Percentiles rank a stretch among this genome's conserved stretches.
phyloP scores from a whole-genome alignment of 2,329 filamentous ascomycete genomes.

The Trematosphaeria pertusa region DNA sequence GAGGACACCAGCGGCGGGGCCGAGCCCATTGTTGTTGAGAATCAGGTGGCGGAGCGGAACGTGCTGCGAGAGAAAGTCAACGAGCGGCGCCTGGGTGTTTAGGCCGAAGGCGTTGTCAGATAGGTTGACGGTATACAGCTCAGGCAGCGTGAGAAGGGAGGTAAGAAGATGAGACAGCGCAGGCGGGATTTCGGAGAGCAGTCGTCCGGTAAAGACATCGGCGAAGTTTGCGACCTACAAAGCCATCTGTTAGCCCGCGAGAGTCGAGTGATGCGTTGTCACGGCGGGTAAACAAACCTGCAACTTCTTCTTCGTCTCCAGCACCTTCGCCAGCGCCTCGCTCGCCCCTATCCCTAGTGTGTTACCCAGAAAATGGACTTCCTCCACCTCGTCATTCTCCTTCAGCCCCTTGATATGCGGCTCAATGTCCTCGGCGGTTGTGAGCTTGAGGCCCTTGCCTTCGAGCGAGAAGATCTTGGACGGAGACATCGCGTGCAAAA shows the following conservation, averaged over 20 bases:
- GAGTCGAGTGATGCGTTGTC: neutral
- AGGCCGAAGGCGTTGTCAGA: conserved; percentile 98
- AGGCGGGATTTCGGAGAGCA: conserved; percentile 91
- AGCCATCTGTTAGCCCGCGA: conserved; percentile 37
- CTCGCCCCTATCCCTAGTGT: conserved; percentile 90
- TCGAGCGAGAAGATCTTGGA: conserved; percentile 85
- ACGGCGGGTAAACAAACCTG: conserved; percentile 58
- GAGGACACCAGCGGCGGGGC: conserved; percentile 86
- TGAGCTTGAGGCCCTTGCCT: conserved; percentile 90
- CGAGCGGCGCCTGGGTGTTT: conserved; percentile 90
- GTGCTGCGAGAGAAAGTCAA: conserved; percentile 88
- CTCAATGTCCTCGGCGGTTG: conserved; percentile 85
- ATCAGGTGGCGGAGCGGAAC: conserved; percentile 91
- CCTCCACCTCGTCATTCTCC: conserved; percentile 76
- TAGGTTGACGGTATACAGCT: conserved; percentile 89
- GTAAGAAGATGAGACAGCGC: conserved; percentile 86
- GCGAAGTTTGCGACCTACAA: conserved; percentile 79
- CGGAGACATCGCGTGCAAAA: conserved; percentile 47
- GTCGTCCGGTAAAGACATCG: conserved; percentile 95
- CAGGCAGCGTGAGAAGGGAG: conserved; percentile 82
- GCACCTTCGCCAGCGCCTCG: conserved; percentile 80
- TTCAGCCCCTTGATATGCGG: conserved; percentile 79
- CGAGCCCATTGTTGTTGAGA: conserved; percentile 97
- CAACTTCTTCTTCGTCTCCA: conserved; percentile 83
- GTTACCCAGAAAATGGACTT: conserved; percentile 88